Base-by-base conservation (phyloP, 441 rosid genomes). In the Croton laevigatus region DNA sequence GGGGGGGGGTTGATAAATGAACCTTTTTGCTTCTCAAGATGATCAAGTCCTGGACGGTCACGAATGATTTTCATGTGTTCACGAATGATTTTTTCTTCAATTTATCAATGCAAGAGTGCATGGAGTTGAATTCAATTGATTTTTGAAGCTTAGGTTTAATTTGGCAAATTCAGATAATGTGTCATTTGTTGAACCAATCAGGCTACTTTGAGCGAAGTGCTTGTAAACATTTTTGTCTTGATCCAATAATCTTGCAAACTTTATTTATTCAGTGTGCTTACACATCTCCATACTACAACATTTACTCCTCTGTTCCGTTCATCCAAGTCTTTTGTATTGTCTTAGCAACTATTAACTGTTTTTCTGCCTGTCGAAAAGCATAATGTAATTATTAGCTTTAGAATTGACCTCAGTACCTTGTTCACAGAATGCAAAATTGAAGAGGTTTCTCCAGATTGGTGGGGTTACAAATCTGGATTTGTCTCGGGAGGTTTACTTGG, bases 401-500 rank as follows among this genome's bases (percentile, higher is more conserved):
- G 60, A 62, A 70, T 44, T 81, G 65, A 63, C 71, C 20, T 66
- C 32, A 12, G 38, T 51, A 6, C 49, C 34, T 75, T 54, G 63
- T n/a, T 80, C 55, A 71, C 96, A 93, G 98, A 82, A 82, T 70
- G 59, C 62, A 73, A 72, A 68, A 64, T 60, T 45, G 80, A 80
- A 82, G 82, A 82, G 27, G 68, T 83, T 71, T 71, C 91, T 66
- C 81, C 78, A 0, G 92, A 93, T 23, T 96, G 99, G 99, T 96
- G 99, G 98, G 98, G 99, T 49, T 82, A 72, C 60, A 89, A 89
- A 72, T 76, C 61, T 36, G 99, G 99, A 51, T 96, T 96, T 83
- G 83, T 93, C 70, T 87, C 93, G 0, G 99, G 99, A 40, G 97
- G 99, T 65, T 86, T 89, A 73, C 98, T 96, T 72, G 99, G 99